Conservation (phyloP, 2,329 filamentous ascomycete species). For the Bipolaris gigantea region DNA sequence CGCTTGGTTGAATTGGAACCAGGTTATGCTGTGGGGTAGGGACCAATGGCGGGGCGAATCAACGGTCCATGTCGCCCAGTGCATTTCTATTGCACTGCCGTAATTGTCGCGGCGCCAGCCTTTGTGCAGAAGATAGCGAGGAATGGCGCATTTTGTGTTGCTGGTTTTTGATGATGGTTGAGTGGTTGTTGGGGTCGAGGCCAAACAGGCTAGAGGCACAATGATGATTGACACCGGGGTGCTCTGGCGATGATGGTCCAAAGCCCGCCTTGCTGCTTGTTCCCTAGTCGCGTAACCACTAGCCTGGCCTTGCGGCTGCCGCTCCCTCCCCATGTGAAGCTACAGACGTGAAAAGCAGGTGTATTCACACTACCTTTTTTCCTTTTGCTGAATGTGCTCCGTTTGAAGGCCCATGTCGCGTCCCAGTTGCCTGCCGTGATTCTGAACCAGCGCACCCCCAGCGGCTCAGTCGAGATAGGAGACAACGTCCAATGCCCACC, state of each 20-base stretch:
- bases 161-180: not conserved
- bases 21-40: conserved; percentile 2
- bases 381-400: conserved; percentile 16
- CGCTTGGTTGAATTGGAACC: conserved; percentile 13
- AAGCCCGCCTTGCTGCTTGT: conserved; percentile 10
- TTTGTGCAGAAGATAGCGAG: not conserved
- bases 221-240: conserved; percentile 31
- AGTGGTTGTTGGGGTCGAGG: conserved; percentile 4
- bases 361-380: conserved; percentile 1
- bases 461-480: conserved; percentile 17
- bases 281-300: conserved; percentile 15
- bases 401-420: conserved; percentile 16
- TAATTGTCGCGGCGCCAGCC: not conserved
- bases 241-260: conserved; percentile 14
- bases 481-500: conserved; percentile 36
- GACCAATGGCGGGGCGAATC: not conserved
- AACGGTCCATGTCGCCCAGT: not conserved
- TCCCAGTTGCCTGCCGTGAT: conserved; percentile 12
- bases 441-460: conserved; percentile 16
- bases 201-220: conserved; percentile 5
- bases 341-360: conserved; percentile 8
- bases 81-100: not conserved
- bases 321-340: conserved; percentile 17
- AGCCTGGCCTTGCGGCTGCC: conserved; percentile 19
- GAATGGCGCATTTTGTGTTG: not conserved